Conservation (phyloP, 2,329 filamentous ascomycete species). For the Xylariaceae sp. region DNA sequence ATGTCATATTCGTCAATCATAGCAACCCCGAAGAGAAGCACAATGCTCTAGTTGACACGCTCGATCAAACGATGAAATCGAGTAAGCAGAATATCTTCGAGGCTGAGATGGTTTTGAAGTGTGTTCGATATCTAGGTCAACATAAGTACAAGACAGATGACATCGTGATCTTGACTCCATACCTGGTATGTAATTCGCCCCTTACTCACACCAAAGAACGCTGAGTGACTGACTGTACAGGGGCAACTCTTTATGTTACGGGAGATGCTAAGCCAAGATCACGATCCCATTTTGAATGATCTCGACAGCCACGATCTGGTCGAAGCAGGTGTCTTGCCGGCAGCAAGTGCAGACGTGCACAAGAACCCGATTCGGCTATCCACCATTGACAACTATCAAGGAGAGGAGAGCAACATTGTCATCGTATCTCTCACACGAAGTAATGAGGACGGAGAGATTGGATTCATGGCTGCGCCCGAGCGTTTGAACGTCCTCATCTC, state of each 20-base stretch:
- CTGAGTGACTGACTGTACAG: background rate
- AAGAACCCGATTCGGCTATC: constrained; percentile 45
- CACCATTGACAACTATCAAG: constrained; percentile 77
- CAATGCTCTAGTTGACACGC: constrained; percentile 1
- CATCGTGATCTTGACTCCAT: constrained; percentile 66
- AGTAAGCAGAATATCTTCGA: constrained; percentile 63
- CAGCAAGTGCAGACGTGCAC: constrained; percentile 6
- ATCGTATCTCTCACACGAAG: constrained; percentile 63
- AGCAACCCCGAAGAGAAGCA: constrained; percentile 42
- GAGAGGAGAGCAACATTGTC: constrained; percentile 70
- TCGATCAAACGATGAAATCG: constrained; percentile 43
- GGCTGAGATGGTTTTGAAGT: constrained; percentile 55
- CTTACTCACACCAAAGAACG: background rate
- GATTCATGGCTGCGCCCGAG: constrained; percentile 62
- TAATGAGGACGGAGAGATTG: constrained; percentile 59
- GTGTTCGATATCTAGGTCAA: constrained; percentile 62
- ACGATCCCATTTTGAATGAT: constrained; percentile 63
- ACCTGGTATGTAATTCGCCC: constrained; percentile 39
- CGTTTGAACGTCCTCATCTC: constrained; percentile 67
- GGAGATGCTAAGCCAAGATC: constrained; percentile 48
- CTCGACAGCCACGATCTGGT: constrained; percentile 60
- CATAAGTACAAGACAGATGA: constrained; percentile 63
- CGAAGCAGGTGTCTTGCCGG: constrained; percentile 17
- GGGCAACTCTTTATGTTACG: constrained; percentile 59
- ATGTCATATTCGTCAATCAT: constrained; percentile 65